Conservation (phyloP, 2,329 filamentous ascomycete species). For the Penicillium psychrosexuale region DNA sequence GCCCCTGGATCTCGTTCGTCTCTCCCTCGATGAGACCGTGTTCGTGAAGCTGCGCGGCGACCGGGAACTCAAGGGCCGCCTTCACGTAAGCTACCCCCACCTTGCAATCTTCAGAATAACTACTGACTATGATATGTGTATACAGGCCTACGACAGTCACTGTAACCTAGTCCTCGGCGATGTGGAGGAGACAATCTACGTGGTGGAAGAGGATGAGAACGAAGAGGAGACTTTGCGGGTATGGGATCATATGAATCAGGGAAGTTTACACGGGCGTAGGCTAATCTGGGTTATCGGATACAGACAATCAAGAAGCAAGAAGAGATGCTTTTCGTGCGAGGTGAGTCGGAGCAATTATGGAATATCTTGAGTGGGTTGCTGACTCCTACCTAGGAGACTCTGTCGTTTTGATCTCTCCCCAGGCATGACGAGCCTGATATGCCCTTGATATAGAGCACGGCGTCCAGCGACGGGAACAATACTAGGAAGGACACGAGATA, state of each 20-base stretch:
- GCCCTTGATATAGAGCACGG: conserved; percentile 16
- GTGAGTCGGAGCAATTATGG: conserved; percentile 49
- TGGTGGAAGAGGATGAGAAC: conserved; percentile 82
- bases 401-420: conserved; percentile 68
- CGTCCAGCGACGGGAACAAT: conserved; percentile 17
- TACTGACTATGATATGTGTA: conserved; percentile 15
- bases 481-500: conserved; percentile 17
- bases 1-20: conserved; percentile 90
- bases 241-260: conserved; percentile 22
- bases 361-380: conserved; percentile 19
- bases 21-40: conserved; percentile 91
- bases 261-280: background rate
- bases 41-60: conserved; percentile 97
- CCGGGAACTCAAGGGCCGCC: conserved; percentile 86
- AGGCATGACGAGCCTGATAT: conserved; percentile 39
- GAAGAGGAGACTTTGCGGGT: conserved; percentile 73
- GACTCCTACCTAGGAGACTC: conserved; percentile 60
- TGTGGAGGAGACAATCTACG: conserved; percentile 94
- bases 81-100: conserved; percentile 66
- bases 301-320: conserved; percentile 95
- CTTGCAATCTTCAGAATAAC: background rate
- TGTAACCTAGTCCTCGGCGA: conserved; percentile 96
- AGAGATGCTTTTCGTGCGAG: conserved; percentile 97
- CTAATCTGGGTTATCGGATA: conserved; percentile 10
- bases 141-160: conserved; percentile 93